Evolutionary conservation across 257 asterid genomes (phyloP).

Genomic region (Scutellaria minor): DNA sequence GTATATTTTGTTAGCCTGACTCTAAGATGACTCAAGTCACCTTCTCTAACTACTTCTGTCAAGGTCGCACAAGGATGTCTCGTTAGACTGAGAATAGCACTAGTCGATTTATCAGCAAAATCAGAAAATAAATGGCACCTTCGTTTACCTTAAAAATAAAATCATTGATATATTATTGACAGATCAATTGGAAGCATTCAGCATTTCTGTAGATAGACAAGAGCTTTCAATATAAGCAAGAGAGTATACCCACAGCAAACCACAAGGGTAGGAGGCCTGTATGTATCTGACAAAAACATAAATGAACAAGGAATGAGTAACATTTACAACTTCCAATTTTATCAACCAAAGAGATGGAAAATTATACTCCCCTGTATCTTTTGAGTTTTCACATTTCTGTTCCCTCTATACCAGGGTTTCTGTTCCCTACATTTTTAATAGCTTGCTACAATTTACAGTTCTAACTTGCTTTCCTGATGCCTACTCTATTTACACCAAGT

Average conservation of each 20-base stretch:
- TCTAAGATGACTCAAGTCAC: constrained; percentile 48
- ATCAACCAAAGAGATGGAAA: constrained; percentile 30
- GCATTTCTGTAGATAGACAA: constrained; percentile 32
- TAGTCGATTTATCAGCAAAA: constrained; percentile 58
- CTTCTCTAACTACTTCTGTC: constrained; percentile 40
- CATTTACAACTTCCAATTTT: constrained; percentile 2
- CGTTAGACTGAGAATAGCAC: constrained; percentile 47
- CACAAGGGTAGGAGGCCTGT: constrained; percentile 70
- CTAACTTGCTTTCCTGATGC: neutral
- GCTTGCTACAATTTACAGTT: neutral
- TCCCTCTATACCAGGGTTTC: neutral
- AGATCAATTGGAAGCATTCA: constrained; percentile 25
- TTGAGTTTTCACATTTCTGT: constrained; percentile 1
- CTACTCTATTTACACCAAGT: neutral
- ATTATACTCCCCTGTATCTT: neutral
- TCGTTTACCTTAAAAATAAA: constrained; percentile 59
- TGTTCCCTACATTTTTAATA: neutral
- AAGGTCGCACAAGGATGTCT: constrained; percentile 42
- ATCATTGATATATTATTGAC: constrained; percentile 17
- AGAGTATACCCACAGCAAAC: constrained; percentile 70
- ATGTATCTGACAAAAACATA: constrained; percentile 61
- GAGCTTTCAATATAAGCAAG: constrained; percentile 28
- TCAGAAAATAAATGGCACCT: constrained; percentile 62
- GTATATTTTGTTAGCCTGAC: constrained; percentile 72
- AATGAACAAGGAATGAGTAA: constrained; percentile 28